phyloP scores from a whole-genome alignment of 2,329 filamentous ascomycete species.

The Dactylellina parvicollis region DNA sequence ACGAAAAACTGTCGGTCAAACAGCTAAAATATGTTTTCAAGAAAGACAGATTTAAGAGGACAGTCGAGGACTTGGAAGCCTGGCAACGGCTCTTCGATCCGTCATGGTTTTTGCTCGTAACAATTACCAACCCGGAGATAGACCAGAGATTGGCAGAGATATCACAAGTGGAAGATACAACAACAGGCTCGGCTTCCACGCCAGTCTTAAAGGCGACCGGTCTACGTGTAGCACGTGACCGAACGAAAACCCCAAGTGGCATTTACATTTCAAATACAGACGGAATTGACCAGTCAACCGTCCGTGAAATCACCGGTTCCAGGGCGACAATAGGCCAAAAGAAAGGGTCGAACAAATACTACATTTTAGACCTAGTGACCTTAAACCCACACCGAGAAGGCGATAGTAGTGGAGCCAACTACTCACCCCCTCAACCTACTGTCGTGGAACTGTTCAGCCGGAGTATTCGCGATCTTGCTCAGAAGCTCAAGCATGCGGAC shows the following conservation, averaged over 20 bases:
- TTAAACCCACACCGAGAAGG: slow-evolving; percentile 19
- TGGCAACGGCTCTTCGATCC: slow-evolving; percentile 60
- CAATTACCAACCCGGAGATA: slow-evolving; percentile 55
- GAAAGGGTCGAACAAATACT: background rate
- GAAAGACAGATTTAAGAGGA: slow-evolving; percentile 57
- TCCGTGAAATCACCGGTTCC: slow-evolving; percentile 20
- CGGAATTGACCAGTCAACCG: slow-evolving; percentile 14
- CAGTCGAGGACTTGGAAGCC: slow-evolving; percentile 59
- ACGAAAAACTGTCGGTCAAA: slow-evolving; percentile 15
- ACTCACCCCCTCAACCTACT: no score
- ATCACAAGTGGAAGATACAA: slow-evolving; percentile 18
- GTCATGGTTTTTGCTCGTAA: slow-evolving; percentile 60
- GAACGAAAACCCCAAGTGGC: background rate
- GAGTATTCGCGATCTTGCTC: slow-evolving; percentile 52
- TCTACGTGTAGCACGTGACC: slow-evolving; percentile 19
- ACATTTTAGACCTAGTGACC: slow-evolving; percentile 12
- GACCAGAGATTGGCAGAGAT: slow-evolving; percentile 56
- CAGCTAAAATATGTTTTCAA: slow-evolving; percentile 53
- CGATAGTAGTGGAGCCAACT: no score
- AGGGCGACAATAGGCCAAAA: slow-evolving; percentile 19
- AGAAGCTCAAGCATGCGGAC: slow-evolving; percentile 55
- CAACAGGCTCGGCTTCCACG: background rate
- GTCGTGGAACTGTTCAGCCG: no score
- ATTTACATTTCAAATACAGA: slow-evolving; percentile 8
- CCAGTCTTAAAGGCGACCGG: background rate